phyloP scores from a whole-genome alignment of 2,329 filamentous ascomycete species.

The Ophiostoma novo-ulmi region DNA sequence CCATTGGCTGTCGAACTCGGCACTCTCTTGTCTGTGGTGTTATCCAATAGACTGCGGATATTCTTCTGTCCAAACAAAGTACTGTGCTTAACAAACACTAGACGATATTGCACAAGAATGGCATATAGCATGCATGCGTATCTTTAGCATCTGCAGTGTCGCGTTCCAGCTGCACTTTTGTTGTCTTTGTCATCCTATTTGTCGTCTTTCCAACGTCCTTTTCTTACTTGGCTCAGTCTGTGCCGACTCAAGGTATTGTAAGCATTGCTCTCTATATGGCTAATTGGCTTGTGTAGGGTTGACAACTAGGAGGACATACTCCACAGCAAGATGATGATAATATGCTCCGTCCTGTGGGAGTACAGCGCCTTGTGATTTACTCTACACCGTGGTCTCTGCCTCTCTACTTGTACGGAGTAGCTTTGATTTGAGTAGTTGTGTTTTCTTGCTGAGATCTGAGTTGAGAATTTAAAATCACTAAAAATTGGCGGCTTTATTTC shows the following conservation, averaged over 20 bases:
- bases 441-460: neutral
- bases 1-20: neutral
- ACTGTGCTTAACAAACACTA: neutral
- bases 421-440: neutral
- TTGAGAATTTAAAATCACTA: neutral
- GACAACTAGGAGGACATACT: neutral
- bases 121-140: neutral
- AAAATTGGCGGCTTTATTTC: neutral
- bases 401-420: neutral
- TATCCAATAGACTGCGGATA: neutral
- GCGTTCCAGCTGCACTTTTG: neutral
- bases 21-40: neutral
- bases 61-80: neutral
- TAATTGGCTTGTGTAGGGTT: neutral
- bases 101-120: neutral
- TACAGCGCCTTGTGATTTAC: neutral
- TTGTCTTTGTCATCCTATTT: neutral
- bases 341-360: neutral
- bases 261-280: neutral
- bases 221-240: neutral
- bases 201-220: neutral
- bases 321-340: neutral
- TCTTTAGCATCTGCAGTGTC: neutral
- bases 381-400: neutral
- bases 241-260: neutral